Evolutionary conservation across 441 rosid species (phyloP).

Genomic region (Theobroma grandiflorum): DNA sequence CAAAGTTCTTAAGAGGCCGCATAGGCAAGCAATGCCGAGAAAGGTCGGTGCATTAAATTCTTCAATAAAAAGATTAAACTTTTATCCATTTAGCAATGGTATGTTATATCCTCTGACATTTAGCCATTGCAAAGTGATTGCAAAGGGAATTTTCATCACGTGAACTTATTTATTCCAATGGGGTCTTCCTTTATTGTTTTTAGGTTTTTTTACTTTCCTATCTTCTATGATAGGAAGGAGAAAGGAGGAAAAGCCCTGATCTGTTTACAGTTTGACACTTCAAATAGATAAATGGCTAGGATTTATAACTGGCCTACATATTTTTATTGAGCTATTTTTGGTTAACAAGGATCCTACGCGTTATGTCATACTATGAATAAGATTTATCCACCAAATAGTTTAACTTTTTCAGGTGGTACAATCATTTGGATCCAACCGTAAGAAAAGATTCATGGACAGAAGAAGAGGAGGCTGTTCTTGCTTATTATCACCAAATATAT

Average conservation of each 20-base stretch:
- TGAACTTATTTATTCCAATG: background rate
- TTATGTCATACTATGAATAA: background rate
- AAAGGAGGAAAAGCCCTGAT: background rate
- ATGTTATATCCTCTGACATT: background rate
- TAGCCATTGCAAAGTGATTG: background rate
- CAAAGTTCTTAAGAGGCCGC: conserved; percentile 39
- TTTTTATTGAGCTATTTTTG: background rate
- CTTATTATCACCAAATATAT: conserved; percentile 30
- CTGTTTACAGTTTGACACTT: background rate
- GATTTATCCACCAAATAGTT: background rate
- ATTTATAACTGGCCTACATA: conserved; percentile 3
- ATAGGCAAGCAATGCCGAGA: conserved; percentile 47
- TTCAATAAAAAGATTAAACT: background rate
- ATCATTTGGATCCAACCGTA: conserved; percentile 43
- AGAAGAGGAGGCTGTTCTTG: conserved; percentile 40
- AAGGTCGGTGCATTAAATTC: conserved; percentile 29
- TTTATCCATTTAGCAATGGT: too few species aligned
- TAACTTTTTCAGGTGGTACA: conserved; percentile 36
- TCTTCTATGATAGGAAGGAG: background rate
- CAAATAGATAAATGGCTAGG: background rate
- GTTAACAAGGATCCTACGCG: background rate
- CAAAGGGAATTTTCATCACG: background rate
- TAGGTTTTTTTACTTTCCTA: background rate
- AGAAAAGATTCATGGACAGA: conserved; percentile 38
- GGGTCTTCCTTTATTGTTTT: background rate